phyloP scores from a whole-genome alignment of 139 green algal genomes.

The Pleodorina starrii region DNA sequence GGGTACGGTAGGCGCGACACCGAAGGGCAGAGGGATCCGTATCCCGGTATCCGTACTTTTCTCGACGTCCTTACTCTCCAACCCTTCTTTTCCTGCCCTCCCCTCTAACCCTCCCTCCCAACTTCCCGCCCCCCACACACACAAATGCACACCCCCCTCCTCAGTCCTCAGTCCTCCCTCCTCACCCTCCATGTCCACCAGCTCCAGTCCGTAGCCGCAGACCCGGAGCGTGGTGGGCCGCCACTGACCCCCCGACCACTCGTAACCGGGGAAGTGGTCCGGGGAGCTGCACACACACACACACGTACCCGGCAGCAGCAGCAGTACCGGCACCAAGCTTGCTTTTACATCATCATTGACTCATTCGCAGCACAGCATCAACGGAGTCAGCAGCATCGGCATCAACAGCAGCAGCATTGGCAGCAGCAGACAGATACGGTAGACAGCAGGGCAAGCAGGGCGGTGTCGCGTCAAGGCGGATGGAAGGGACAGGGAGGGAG shows the following conservation, averaged over 20 bases:
- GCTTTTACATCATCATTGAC: too few species aligned
- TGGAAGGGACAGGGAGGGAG: too few species aligned
- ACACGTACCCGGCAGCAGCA: background rate
- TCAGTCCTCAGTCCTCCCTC: background rate
- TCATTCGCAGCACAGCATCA: too few species aligned
- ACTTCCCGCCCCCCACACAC: background rate
- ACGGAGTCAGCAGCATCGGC: too few species aligned
- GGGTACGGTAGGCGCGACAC: too few species aligned
- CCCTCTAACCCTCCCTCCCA: background rate
- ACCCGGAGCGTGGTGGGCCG: conserved; percentile 66
- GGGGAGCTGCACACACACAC: conserved; percentile 13
- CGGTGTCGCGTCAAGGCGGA: too few species aligned
- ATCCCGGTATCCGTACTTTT: background rate
- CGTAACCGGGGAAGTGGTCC: conserved; percentile 52
- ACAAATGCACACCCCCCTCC: background rate
- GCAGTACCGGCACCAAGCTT: too few species aligned
- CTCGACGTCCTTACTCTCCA: background rate
- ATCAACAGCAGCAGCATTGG: too few species aligned
- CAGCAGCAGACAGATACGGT: too few species aligned
- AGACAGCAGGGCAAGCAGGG: too few species aligned
- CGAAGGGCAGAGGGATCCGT: background rate
- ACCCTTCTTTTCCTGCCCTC: background rate
- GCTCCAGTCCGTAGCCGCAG: conserved; percentile 70
- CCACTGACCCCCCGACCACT: conserved; percentile 69
- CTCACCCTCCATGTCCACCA: conserved; percentile 58